Evolutionary conservation across 2,329 filamentous ascomycete genomes (phyloP).

Genomic region (Arthrinium phaeospermum): DNA sequence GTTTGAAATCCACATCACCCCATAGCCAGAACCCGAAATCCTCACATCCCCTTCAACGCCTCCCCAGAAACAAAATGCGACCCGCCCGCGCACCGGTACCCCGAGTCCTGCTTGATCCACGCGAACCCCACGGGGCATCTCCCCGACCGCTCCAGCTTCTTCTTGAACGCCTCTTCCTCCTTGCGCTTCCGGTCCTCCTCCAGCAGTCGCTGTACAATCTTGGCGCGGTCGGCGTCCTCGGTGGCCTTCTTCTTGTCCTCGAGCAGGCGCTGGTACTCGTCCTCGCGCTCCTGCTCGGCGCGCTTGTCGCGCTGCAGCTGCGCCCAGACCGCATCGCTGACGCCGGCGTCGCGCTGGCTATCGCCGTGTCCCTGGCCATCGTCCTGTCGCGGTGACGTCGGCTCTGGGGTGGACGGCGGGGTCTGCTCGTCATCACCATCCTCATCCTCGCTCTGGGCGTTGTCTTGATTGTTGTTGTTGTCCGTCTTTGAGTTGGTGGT

Average conservation of each 20-base stretch:
- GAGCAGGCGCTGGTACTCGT: slow-evolving; percentile 42
- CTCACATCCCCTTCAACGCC: background rate
- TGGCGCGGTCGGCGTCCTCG: slow-evolving; percentile 40
- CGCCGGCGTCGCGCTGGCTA: slow-evolving; percentile 56
- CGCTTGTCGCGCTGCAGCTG: slow-evolving; percentile 60
- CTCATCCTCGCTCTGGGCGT: no score
- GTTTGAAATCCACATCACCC: background rate
- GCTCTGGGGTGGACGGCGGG: background rate
- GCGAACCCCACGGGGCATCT: slow-evolving; percentile 59
- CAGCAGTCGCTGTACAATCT: slow-evolving; percentile 43
- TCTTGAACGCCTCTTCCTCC: slow-evolving; percentile 47
- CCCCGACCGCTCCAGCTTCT: slow-evolving; percentile 59
- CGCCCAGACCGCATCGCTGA: slow-evolving; percentile 65
- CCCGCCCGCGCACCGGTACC: slow-evolving; percentile 69
- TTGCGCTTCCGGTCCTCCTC: slow-evolving; percentile 46
- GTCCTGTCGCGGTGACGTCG: background rate
- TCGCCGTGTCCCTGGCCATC: slow-evolving; percentile 2
- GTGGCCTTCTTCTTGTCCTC: slow-evolving; percentile 32
- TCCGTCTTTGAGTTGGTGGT: no score
- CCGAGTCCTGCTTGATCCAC: slow-evolving; percentile 65
- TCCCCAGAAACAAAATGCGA: slow-evolving; percentile 58
- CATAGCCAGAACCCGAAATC: no score
- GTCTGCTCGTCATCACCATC: no score
- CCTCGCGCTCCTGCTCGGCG: slow-evolving; percentile 44
- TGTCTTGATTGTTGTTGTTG: no score